phyloP scores from a whole-genome alignment of 495 filamentous ascomycete species.

The Polyplosphaeria fusca region DNA sequence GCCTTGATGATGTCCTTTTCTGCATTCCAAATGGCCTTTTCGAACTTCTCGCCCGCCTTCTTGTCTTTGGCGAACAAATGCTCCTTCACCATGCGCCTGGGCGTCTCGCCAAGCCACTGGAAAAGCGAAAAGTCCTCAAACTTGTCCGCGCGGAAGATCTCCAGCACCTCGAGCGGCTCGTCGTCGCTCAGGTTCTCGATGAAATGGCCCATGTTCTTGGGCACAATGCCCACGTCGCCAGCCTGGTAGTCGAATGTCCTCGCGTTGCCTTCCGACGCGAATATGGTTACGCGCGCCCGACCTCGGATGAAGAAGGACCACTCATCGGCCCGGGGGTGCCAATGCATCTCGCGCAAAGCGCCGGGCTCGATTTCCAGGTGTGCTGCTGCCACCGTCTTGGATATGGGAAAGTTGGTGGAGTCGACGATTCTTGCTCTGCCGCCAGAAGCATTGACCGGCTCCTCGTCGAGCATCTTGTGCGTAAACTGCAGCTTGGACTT shows the following conservation, averaged over 20 bases:
- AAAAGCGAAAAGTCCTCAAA: conserved; percentile 66
- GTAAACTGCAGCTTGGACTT: conserved; percentile 59
- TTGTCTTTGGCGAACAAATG: conserved; percentile 57
- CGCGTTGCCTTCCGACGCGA: conserved; percentile 54
- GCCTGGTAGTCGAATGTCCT: conserved; percentile 71
- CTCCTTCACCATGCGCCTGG: conserved; percentile 58
- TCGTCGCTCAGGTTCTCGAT: conserved; percentile 70
- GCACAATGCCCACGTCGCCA: conserved; percentile 73
- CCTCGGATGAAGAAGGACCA: conserved; percentile 76
- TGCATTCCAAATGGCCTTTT: conserved; percentile 53
- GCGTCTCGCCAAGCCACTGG: conserved; percentile 68
- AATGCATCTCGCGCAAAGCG: conserved; percentile 76
- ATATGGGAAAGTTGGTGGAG: conserved; percentile 63
- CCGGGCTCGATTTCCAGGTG: conserved; percentile 63
- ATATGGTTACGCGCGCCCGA: conserved; percentile 64
- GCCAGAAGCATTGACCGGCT: conserved; percentile 52
- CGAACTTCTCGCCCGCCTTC: conserved; percentile 54
- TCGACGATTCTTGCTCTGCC: conserved; percentile 62
- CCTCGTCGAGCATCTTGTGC: conserved; percentile 59
- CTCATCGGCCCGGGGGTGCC: conserved; percentile 72
- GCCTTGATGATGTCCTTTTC: conserved; percentile 40
- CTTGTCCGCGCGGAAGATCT: conserved; percentile 64
- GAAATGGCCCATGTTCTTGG: conserved; percentile 62
- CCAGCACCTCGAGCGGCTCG: conserved; percentile 62
- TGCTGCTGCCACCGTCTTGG: conserved; percentile 61